A percentile compares a stretch with the other conserved stretches of the same genome.
Conservation (phyloP, 495 filamentous ascomycete species). For the Neurospora tetrasperma region DNA sequence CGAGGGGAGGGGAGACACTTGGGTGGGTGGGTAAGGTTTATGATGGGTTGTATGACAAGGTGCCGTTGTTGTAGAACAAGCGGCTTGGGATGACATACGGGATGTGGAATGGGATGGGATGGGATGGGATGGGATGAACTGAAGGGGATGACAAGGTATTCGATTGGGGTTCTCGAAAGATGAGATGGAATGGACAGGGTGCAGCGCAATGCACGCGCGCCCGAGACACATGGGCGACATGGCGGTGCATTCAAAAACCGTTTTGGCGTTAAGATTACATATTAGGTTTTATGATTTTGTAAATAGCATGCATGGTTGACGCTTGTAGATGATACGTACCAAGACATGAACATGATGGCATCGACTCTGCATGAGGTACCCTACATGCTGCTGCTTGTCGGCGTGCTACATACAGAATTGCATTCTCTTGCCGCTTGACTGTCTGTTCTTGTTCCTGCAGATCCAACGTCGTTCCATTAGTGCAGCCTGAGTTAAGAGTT, state of each 20-base stretch:
- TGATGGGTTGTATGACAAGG: slow-evolving; percentile 44
- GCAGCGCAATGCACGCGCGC: background rate
- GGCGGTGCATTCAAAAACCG: background rate
- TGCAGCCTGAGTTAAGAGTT: no score
- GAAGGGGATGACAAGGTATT: background rate
- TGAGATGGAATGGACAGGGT: background rate
- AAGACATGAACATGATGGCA: background rate
- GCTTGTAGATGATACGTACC: background rate
- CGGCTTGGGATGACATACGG: background rate
- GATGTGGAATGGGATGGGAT: background rate
- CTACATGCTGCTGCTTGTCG: background rate
- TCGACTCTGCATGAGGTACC: background rate
- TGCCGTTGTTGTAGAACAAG: slow-evolving; percentile 15
- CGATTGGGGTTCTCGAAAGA: no score
- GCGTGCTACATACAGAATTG: no score
- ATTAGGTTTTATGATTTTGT: background rate
- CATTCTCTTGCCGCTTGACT: background rate
- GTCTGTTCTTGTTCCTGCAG: background rate
- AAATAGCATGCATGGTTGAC: background rate
- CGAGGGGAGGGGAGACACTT: slow-evolving; percentile 52
- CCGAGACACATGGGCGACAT: background rate
- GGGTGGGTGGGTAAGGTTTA: slow-evolving; percentile 77
- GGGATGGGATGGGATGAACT: background rate
- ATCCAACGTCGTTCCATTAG: background rate
- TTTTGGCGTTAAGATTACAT: background rate